Conservation (phyloP, 176 grass and related monocot species). For the Themeda triandra region DNA sequence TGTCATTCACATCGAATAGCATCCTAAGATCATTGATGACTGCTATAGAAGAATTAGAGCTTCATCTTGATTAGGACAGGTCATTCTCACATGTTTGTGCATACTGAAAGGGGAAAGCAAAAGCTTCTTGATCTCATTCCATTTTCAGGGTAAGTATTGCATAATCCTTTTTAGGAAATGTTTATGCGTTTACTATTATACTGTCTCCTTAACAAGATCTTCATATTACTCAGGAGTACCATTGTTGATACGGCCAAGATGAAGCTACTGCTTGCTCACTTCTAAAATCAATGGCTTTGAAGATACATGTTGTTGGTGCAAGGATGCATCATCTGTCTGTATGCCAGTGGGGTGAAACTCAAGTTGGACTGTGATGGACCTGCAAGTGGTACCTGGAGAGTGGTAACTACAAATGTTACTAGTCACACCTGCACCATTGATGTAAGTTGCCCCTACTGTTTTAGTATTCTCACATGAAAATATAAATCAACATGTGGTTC, state of each 20-base stretch:
- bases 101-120: conserved; percentile 83
- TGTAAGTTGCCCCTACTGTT: conserved; percentile 51
- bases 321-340: conserved; percentile 95
- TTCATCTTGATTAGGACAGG: conserved; percentile 81
- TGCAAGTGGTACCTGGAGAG: conserved; percentile 82
- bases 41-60: conserved; percentile 92
- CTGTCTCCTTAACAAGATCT: conserved; percentile 4
- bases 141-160: conserved; percentile 67
- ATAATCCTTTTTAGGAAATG: not conserved
- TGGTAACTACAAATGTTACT: conserved; percentile 89
- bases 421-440: conserved; percentile 88
- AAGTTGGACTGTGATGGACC: conserved; percentile 63
- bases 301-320: conserved; percentile 84
- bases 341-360: conserved; percentile 94
- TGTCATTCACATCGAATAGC: conserved; percentile 73
- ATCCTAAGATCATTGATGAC: conserved; percentile 81
- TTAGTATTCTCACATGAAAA: conserved; percentile 6
- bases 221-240: conserved; percentile 49
- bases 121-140: conserved; percentile 76
- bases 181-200: not conserved
- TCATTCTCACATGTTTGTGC: conserved; percentile 84
- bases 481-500: not conserved
- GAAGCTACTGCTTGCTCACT: conserved; percentile 67
- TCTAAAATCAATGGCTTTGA: conserved; percentile 88
- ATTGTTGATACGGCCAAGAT: conserved; percentile 63